These are phyloP conservation scores for Herpetomonas samuelpessoai DNA, from an alignment of 208 protist species.

Conservation along the genomic window DNA sequence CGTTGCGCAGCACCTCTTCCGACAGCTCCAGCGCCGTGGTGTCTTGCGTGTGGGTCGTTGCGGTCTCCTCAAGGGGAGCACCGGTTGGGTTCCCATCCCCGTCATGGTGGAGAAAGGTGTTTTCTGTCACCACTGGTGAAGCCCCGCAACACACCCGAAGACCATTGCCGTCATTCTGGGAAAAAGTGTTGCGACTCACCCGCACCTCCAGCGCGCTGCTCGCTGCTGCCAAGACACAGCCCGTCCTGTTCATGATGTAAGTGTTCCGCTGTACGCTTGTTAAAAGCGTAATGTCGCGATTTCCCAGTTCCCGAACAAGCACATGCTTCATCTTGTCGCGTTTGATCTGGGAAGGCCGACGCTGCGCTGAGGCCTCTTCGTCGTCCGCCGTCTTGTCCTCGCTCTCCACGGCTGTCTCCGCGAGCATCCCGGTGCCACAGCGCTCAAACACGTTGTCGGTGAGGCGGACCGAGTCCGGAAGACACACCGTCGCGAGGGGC, in stretches of 20 bases:
- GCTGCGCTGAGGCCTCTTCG: too few species aligned
- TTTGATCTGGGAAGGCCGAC: too few species aligned
- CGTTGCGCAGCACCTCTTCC: background rate
- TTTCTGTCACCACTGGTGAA: slow-evolving; percentile 22
- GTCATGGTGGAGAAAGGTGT: slow-evolving; percentile 20
- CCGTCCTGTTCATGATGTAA: slow-evolving; percentile 24
- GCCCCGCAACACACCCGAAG: slow-evolving; percentile 16
- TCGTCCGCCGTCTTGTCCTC: background rate
- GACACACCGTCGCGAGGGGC: background rate
- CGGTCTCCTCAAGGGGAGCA: background rate
- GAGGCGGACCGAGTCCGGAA: background rate
- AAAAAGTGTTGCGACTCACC: slow-evolving; percentile 32
- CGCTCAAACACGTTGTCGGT: background rate
- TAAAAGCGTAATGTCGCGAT: too few species aligned
- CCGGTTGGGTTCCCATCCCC: background rate
- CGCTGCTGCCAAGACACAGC: too few species aligned
- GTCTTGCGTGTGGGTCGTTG: background rate
- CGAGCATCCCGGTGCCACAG: background rate
- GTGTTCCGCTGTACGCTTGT: slow-evolving; percentile 14
- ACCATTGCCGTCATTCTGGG: slow-evolving; percentile 18
- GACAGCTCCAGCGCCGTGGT: background rate
- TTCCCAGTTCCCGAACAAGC: too few species aligned
- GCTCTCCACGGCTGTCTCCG: too few species aligned
- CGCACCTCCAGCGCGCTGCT: too few species aligned
- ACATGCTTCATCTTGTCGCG: too few species aligned